phyloP scores from a whole-genome alignment of 768 basidiomycete species.

The Rhodocollybia butyracea region DNA sequence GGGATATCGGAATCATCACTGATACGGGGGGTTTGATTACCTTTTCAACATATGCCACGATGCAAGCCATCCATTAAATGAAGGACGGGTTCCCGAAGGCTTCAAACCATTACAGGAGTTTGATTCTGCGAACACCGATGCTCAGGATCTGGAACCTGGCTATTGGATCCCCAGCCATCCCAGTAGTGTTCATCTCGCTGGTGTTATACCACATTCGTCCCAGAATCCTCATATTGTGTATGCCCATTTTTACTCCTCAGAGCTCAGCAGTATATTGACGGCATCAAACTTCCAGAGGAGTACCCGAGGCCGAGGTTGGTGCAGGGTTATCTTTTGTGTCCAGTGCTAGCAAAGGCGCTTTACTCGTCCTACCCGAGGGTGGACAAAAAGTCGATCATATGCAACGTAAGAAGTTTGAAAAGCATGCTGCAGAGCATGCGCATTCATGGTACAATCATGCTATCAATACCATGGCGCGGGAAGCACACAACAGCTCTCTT shows the following conservation, averaged over 20 bases:
- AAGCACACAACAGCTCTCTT: background rate
- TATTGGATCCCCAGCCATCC: background rate
- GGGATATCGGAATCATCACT: background rate
- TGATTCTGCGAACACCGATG: background rate
- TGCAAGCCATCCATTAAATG: slow-evolving; percentile 14
- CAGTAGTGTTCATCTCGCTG: too few relatives aligned
- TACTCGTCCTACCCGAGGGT: background rate
- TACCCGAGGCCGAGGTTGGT: background rate
- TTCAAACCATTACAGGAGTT: background rate
- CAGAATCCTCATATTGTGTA: background rate
- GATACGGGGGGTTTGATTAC: slow-evolving; percentile 20
- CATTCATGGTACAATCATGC: slow-evolving; percentile 22
- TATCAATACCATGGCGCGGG: background rate
- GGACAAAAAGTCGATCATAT: background rate
- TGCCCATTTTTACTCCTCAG: background rate
- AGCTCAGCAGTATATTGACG: background rate
- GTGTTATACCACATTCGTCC: too few relatives aligned
- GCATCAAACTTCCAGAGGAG: background rate
- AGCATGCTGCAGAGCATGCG: slow-evolving; percentile 11
- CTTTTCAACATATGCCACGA: slow-evolving; percentile 26
- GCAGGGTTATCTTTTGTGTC: background rate
- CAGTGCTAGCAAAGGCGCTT: background rate
- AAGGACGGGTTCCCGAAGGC: slow-evolving; percentile 15
- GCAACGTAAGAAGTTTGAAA: slow-evolving; percentile 14
- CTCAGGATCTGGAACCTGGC: background rate